Evolutionary conservation across 2,329 filamentous ascomycete genomes (phyloP), one percentile per base, ranked within the genome.

Genomic region (Beauveria bassiana): DNA sequence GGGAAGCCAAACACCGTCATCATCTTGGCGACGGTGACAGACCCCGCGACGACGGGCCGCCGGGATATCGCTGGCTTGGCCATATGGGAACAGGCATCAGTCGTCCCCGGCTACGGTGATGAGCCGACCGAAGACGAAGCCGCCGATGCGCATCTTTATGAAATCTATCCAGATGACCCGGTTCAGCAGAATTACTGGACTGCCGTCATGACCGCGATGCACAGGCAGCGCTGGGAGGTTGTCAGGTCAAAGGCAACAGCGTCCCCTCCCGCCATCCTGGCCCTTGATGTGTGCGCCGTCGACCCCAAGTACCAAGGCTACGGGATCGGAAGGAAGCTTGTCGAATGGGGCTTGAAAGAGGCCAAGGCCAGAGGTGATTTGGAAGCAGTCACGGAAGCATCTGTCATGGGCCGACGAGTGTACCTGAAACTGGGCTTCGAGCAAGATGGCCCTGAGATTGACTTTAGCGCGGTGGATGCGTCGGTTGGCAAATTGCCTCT

Each of bases 81-180:
- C 3, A 78, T 84, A 61, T 86, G 83, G 83, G 66, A 73, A 9
- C 83, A 86, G 64, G 69, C 73, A 0, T 84, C 82, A 0, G 69
- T 73, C 7, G 75, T 83, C 0, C 71, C 75, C 2, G 82, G 81
- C 14, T 68, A 75, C 54, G 83, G 83, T 14, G 77, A 79, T 28
- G 64, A 62, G 26, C 75, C 72, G 1, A 61, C 71, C 22, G 68
- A 72, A 16, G 71, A 77, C 22, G 65, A 78, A 3, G 66, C 64
- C 58, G 56, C 62, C 7, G 66, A 59, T 0, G 59, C 72, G 38
- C 68, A 75, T 40, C 65, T 79, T 1, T 68, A 74, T 9, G 68
- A 65, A 1, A 61, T 79, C 14, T 77, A 79, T 61, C 79, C 79
- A 0, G 76, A 66, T 1, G 66, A 83, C 61, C 71, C 77, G 43